Evolutionary conservation across 768 basidiomycete species (phyloP).

Genomic region (Favolaschia claudopus): DNA sequence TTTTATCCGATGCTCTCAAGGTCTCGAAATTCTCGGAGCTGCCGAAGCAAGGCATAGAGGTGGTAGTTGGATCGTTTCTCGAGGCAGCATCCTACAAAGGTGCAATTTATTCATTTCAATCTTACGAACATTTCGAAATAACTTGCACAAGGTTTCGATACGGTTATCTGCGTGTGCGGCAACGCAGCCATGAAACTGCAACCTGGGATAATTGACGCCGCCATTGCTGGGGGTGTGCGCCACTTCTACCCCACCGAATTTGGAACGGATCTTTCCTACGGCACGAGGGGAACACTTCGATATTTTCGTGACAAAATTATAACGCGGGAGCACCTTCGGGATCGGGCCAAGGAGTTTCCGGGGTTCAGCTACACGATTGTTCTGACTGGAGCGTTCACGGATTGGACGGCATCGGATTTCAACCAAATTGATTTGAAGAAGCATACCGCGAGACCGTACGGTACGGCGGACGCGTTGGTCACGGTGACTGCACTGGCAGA

Average conservation of each 20-base stretch:
- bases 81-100: constrained; percentile 10
- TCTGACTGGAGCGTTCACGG: background rate
- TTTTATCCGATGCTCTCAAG: constrained; percentile 11
- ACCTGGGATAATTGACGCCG: constrained; percentile 14
- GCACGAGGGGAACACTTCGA: background rate
- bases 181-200: background rate
- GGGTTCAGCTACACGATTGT: constrained; percentile 13
- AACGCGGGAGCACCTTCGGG: constrained; percentile 12
- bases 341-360: background rate
- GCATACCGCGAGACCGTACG: constrained; percentile 2
- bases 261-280: background rate
- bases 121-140: background rate
- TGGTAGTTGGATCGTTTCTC: constrained; percentile 11
- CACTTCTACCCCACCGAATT: constrained; percentile 18
- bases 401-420: background rate
- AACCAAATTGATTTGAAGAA: constrained; percentile 3
- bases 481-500: constrained; percentile 4
- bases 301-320: constrained; percentile 11
- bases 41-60: constrained; percentile 8
- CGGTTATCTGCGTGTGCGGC: background rate
- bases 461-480: constrained; percentile 2
- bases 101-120: background rate
- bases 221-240: constrained; percentile 7
- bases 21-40: background rate
- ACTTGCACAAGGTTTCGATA: constrained; percentile 8